Conservation (phyloP, 345 rosid species). For the Abelmoschus esculentus region DNA sequence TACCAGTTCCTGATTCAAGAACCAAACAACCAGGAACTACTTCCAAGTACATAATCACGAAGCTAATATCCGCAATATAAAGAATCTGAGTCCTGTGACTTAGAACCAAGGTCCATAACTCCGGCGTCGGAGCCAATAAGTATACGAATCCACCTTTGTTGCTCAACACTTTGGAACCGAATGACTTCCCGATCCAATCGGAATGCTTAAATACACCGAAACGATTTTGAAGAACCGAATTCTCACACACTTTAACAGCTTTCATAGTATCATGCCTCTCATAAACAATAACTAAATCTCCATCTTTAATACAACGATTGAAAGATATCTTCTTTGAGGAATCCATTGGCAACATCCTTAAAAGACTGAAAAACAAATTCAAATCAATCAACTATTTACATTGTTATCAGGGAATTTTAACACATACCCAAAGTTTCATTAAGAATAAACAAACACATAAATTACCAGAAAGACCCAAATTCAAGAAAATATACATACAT, state of each 20-base stretch:
- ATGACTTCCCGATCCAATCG: conserved; percentile 91
- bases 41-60: conserved; percentile 72
- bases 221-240: conserved; percentile 70
- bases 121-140: conserved; percentile 83
- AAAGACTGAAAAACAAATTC: neutral
- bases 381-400: conserved; percentile 1
- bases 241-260: conserved; percentile 55
- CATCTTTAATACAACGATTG: conserved; percentile 41
- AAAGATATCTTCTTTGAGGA: conserved; percentile 50
- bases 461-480: neutral
- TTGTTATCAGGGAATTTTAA: neutral
- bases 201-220: conserved; percentile 76
- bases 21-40: conserved; percentile 85
- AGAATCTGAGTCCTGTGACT: conserved; percentile 98
- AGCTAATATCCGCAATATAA: conserved; percentile 82
- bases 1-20: conserved; percentile 91
- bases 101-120: conserved; percentile 84
- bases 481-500: neutral
- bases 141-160: conserved; percentile 78
- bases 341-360: conserved; percentile 50
- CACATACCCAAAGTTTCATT: neutral
- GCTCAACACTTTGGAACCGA: conserved; percentile 87
- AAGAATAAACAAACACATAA: neutral
- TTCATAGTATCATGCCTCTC: conserved; percentile 87
- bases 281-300: conserved; percentile 73